A percentile compares a stretch with the other conserved stretches of the same genome.
Evolutionary conservation across 2,329 filamentous ascomycete species (phyloP).

Genomic region (Zasmidium citrigriseum): DNA sequence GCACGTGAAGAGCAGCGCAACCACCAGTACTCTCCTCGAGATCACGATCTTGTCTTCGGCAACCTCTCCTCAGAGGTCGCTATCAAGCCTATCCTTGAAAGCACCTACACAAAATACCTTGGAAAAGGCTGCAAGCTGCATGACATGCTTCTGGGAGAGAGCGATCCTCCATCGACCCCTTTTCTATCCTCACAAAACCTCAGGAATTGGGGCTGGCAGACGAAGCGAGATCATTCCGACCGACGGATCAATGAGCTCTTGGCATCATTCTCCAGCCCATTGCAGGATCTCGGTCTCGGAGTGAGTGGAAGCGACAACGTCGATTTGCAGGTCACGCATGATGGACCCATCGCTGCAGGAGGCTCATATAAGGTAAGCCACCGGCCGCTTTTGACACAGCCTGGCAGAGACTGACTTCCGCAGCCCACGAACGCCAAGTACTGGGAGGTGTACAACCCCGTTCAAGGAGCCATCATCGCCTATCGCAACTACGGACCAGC

Average conservation of each 20-base stretch:
- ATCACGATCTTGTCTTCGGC: too few relatives aligned
- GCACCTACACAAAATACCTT: constrained; percentile 3
- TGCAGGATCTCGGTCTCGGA: constrained; percentile 3
- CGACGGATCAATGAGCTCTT: constrained; percentile 1
- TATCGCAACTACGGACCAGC: constrained; percentile 13
- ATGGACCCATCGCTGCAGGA: background rate
- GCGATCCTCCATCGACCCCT: background rate
- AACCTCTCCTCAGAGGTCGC: background rate
- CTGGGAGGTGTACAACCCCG: constrained; percentile 10
- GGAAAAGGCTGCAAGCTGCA: constrained; percentile 12
- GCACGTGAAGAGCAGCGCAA: too few relatives aligned
- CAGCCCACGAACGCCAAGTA: constrained; percentile 10
- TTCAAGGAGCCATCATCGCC: constrained; percentile 8
- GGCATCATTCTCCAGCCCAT: background rate
- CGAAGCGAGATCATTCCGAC: background rate
- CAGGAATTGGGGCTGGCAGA: constrained; percentile 4
- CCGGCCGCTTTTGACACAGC: background rate
- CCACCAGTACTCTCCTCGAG: too few relatives aligned
- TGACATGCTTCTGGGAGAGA: background rate
- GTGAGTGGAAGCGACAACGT: constrained; percentile 5
- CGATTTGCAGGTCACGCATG: background rate
- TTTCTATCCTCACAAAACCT: constrained; percentile 1
- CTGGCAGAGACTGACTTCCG: background rate
- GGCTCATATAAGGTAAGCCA: background rate
- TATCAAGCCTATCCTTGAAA: background rate